These are phyloP conservation scores for Pseudogymnoascus sp. DNA, from an alignment of 2,329 filamentous ascomycete species.

Conservation along the genomic window DNA sequence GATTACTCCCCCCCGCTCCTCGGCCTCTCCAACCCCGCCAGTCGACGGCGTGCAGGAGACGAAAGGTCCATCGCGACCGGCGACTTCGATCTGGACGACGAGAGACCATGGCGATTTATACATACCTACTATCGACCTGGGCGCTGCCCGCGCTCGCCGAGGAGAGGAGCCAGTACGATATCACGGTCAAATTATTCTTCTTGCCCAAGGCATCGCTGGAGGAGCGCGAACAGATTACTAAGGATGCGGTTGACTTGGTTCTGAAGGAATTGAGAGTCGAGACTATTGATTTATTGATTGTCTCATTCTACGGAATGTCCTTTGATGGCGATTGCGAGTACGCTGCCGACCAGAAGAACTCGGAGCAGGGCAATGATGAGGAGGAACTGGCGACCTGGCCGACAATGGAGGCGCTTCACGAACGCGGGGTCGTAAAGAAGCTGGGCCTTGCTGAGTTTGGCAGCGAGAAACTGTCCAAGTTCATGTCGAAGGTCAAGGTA, in stretches of 20 bases:
- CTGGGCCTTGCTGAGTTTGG: constrained; percentile 91
- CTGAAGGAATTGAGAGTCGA: constrained; percentile 69
- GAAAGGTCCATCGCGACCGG: constrained; percentile 27
- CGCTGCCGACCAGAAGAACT: constrained; percentile 58
- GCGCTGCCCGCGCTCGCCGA: constrained; percentile 66
- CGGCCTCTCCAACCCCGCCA: constrained; percentile 27
- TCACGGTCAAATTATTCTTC: constrained; percentile 94
- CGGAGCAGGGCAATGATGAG: constrained; percentile 56
- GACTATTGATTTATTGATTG: constrained; percentile 79
- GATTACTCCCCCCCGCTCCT: constrained; percentile 40
- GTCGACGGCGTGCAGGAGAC: constrained; percentile 24
- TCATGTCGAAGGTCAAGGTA: constrained; percentile 64
- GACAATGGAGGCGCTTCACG: constrained; percentile 66
- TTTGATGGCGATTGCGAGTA: constrained; percentile 92
- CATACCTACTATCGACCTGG: constrained; percentile 71
- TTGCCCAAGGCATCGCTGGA: constrained; percentile 63
- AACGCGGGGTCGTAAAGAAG: constrained; percentile 62
- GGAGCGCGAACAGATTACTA: constrained; percentile 62
- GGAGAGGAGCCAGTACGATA: constrained; percentile 79
- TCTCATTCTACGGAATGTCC: constrained; percentile 86
- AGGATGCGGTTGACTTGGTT: constrained; percentile 74
- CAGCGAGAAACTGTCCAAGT: constrained; percentile 69
- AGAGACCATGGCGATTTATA: constrained; percentile 56
- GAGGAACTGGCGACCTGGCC: constrained; percentile 65
- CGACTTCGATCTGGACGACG: constrained; percentile 58